A percentile compares a stretch with the other conserved stretches of the same genome.
Conservation (phyloP, 768 basidiomycete genomes). For the Xerocomellus dryophilus region DNA sequence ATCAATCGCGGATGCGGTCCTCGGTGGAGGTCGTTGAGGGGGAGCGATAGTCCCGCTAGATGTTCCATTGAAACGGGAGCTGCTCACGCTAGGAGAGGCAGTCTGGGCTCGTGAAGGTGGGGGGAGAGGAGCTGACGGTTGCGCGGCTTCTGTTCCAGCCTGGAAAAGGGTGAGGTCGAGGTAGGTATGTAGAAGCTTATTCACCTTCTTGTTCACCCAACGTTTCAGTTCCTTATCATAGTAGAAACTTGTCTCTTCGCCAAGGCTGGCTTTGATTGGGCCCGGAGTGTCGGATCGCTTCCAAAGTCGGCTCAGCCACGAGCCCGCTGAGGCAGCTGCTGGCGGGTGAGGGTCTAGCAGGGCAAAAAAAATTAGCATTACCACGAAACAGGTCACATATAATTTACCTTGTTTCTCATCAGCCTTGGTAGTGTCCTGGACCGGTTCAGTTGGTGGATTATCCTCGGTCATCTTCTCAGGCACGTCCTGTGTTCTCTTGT, state of each 20-base stretch:
- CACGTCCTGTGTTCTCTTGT: slow-evolving; percentile 41
- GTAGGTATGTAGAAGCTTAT: slow-evolving; percentile 6
- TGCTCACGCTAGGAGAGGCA: slow-evolving; percentile 65
- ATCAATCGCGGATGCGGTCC: slow-evolving; percentile 66
- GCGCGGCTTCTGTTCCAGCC: slow-evolving; percentile 54
- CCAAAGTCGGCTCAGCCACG: slow-evolving; percentile 86
- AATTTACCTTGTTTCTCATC: slow-evolving; percentile 34
- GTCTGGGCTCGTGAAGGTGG: slow-evolving; percentile 87
- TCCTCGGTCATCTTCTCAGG: slow-evolving; percentile 30
- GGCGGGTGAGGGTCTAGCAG: slow-evolving; percentile 12
- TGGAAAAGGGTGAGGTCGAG: slow-evolving; percentile 25
- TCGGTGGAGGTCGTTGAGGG: slow-evolving; percentile 29
- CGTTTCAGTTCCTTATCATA: slow-evolving; percentile 93
- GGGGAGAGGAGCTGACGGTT: slow-evolving; percentile 56
- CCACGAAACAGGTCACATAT: neutral
- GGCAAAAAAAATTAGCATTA: neutral
- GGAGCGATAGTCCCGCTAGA: slow-evolving; percentile 13
- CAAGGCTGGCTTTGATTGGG: slow-evolving; percentile 88
- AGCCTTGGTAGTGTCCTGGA: slow-evolving; percentile 14
- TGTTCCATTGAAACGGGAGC: slow-evolving; percentile 35
- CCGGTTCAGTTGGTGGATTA: slow-evolving; percentile 19
- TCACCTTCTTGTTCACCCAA: slow-evolving; percentile 94
- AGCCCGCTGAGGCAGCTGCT: slow-evolving; percentile 40
- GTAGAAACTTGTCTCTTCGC: slow-evolving; percentile 86
- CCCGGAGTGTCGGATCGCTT: slow-evolving; percentile 62